Evolutionary conservation across 129 eudicot species (phyloP).

Genomic region (Lactuca sativa): DNA sequence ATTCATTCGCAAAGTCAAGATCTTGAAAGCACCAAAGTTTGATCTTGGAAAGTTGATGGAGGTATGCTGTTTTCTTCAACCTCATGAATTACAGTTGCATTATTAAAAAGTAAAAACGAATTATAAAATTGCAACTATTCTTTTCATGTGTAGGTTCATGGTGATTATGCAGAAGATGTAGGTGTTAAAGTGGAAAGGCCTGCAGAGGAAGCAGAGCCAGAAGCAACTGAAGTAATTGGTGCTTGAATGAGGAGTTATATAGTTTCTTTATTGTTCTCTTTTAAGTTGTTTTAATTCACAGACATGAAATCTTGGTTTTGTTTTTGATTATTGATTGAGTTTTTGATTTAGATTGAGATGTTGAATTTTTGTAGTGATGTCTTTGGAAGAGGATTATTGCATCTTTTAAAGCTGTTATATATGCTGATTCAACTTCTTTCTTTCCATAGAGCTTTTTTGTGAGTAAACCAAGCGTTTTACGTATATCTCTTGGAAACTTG

Average conservation of each 20-base stretch:
- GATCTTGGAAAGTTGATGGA: constrained; percentile 82
- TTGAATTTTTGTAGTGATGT: constrained; percentile 17
- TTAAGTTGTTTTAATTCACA: not conserved
- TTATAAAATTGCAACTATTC: not conserved
- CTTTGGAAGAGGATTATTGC: constrained; percentile 1
- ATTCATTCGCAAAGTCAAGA: constrained; percentile 70
- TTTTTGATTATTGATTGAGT: constrained; percentile 18
- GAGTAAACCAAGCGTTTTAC: too few species aligned
- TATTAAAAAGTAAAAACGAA: too few species aligned
- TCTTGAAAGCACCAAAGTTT: constrained; percentile 82
- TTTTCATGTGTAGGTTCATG: constrained; percentile 53
- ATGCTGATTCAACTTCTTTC: too few species aligned
- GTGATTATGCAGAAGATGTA: constrained; percentile 70
- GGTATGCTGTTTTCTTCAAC: constrained; percentile 30
- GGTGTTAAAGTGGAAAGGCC: constrained; percentile 71
- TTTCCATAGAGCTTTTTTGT: too few species aligned
- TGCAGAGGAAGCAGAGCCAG: constrained; percentile 60
- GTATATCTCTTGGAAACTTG: too few species aligned
- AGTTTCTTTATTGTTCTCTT: constrained; percentile 2
- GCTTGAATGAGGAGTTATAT: constrained; percentile 39
- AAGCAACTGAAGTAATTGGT: constrained; percentile 67
- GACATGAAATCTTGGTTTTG: constrained; percentile 25
- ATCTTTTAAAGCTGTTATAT: not conserved
- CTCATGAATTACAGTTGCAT: not conserved
- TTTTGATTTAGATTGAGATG: constrained; percentile 5